Base-by-base conservation (phyloP, 768 basidiomycete species). In the Hydnum rufescens region DNA sequence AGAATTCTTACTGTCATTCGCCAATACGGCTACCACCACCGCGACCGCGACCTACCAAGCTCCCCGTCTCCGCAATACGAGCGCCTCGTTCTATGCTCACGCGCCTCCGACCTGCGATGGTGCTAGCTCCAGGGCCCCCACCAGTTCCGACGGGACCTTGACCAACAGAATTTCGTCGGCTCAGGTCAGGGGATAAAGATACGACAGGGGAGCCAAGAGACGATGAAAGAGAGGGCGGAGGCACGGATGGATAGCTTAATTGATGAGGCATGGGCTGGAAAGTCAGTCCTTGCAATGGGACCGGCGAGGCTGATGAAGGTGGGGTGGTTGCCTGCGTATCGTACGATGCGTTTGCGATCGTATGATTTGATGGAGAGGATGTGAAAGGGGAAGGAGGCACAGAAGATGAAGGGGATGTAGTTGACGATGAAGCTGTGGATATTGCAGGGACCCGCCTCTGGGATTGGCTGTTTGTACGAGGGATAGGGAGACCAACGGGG, bases 191-290 rank as follows among this genome's bases (percentile, higher is more conserved):
- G 60, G 1, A 63, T 61, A 8, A 65, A 62, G 32, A 64, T 58
- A 18, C 74, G 70, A 69, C 70, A 4, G 81, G 78, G 3, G 79
- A 80, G 13, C 84, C 84, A 57, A 83, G 79, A 5, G 81, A 82
- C 4, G 80, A 82, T 3, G 80, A 82, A 26, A 85, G 64, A 1
- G 81, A 82, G 2, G 85, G 85, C 6, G 85, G 85, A 2, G 86
- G 85, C 0, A 87, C 86, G 4, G 77, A 78, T 0, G 85, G 85
- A 58, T 89, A 89, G 3, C 82, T 74, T 49, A 88, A 69, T 13
- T 70, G 63, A 48, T 66, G 63, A 60, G 64, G 5, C 58, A 64
- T 4, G 62, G 66, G 46, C 63, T 63, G 28, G 68, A 52, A 56
- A 61, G 63, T 49, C 13, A 60, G 58, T 19, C 13, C 13, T 25